Base-by-base conservation (phyloP, 2,329 filamentous ascomycete species). In the Fusarium sp. region DNA sequence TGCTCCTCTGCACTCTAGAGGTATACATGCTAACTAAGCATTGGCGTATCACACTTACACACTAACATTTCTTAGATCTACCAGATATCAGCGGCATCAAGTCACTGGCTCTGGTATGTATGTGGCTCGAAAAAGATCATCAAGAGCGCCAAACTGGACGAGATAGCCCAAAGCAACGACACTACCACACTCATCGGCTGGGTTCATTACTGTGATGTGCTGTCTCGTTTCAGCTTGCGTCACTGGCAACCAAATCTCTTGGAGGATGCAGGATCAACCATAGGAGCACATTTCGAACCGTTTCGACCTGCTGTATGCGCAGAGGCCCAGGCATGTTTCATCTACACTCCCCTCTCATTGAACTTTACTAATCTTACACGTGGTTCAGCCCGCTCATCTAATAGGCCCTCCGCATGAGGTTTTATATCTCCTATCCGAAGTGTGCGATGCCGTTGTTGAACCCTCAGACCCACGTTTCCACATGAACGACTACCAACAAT, bases 41-140 rank as follows among this genome's bases (percentile, higher is more conserved):
- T 18, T 10, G 4, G 8, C 5, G 6, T 47, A 10, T 22, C 13
- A 24, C 8, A 18, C 13, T 6, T 16, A 47, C 22, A 9, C 1
- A 10, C 42, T 47, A 24, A 47, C 16, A 18, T 2, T 11, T 4
- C 7, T 5, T 10, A 77, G 76, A 57, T 76, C 3, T 71, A 77
- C 4, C 74, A 75, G 5, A 63, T 42, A 4, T 72, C 76, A 0
- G 64, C 63, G 10, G 70, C 62, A 1, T 67, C 76, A 4, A 74
- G 64, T 8, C 70, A 76, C 10, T 77, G 76, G 76, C n/a, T 75
- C 0, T 75, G 74, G 73, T 77, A 73, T 6, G 56, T 56, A 2
- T 75, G 76, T 14, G 76, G 76, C 2, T 64, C 66, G 0, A 65
- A 72, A 6, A 62, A 70, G 27, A 65, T 77, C 20, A 67, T 75